These are phyloP conservation scores for Aspergillus sp. DNA, from an alignment of 2,329 filamentous ascomycete genomes.

Conservation along the genomic window DNA sequence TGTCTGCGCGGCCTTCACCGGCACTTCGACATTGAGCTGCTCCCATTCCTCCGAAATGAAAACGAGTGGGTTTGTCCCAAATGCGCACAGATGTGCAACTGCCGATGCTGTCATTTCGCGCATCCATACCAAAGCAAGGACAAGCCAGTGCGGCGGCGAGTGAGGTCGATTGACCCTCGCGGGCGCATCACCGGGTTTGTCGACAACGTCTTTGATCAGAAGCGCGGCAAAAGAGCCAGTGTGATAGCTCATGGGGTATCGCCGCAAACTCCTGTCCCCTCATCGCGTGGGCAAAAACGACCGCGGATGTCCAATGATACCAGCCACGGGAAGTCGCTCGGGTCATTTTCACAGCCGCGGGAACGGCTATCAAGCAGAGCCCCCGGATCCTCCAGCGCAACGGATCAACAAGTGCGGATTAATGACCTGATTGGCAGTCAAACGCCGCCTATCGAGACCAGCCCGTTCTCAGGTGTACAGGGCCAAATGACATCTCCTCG, in stretches of 20 bases:
- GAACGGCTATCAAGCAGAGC: background rate
- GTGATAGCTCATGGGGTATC: slow-evolving; percentile 5
- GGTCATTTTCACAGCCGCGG: background rate
- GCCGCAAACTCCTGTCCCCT: background rate
- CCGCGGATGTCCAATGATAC: background rate
- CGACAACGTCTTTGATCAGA: slow-evolving; percentile 38
- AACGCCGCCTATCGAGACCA: background rate
- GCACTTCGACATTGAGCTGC: slow-evolving; percentile 33
- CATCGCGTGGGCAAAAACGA: slow-evolving; percentile 11
- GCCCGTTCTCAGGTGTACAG: background rate
- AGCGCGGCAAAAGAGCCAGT: slow-evolving; percentile 22
- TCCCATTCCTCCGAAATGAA: slow-evolving; percentile 27
- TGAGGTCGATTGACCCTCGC: slow-evolving; percentile 31
- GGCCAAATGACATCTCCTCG: background rate
- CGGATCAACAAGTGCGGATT: slow-evolving; percentile 9
- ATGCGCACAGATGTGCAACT: slow-evolving; percentile 33
- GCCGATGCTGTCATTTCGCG: slow-evolving; percentile 34
- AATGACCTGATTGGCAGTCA: slow-evolving; percentile 12
- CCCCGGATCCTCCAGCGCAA: too few relatives aligned
- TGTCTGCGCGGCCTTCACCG: slow-evolving; percentile 35
- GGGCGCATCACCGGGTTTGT: slow-evolving; percentile 34
- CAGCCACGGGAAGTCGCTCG: background rate
- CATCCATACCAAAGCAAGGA: slow-evolving; percentile 32
- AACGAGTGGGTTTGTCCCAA: slow-evolving; percentile 33
- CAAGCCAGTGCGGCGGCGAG: slow-evolving; percentile 31